Evolutionary conservation across 805 yeast genomes (phyloP), one percentile per base, ranked within the genome.

Genomic region (Schwanniomyces polymorphus): DNA sequence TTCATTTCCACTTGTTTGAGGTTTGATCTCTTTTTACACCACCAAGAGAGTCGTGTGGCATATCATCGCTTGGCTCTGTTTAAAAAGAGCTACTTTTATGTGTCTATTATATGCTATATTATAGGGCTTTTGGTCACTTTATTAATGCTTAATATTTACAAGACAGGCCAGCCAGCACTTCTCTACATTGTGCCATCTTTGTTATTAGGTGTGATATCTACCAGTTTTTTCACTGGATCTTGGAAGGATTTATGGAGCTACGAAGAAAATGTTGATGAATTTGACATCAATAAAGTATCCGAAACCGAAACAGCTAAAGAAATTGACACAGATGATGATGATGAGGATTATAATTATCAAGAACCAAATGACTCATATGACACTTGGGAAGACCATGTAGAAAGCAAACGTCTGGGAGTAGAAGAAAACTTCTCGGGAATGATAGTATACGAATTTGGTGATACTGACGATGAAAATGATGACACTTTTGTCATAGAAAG

Each of bases 141-240:
- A 42, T 53, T 50, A 2, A 78, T 72, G 3, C 60, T 78, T 42
- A 64, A 67, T 27, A 43, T 56, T 3, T 78, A 56, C 50, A 55
- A 72, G 1, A 60, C 56, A 9, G 88, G 83, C 0, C 91, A 85
- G 61, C 91, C 91, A 1, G 90, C 90, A 0, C 64, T 86, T 50
- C 58, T 86, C 16, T 85, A 84, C 57, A 61, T 85, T 23, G 82
- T 82, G 4, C 91, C 91, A 4, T 37, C 54, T n/a, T 39, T 69
- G 28, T 31, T 65, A 16, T 7, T 68, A 0, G 63, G 75, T 0
- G 68, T 74, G 0, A n/a, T 63, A 0, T 31, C 56, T 0, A 53
- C 65, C 0, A 80, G 80, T 0, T 42, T 55, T n/a, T n/a, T 45
- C 3, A 62, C 63, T 23, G 76, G 76, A 1, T 86, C 83, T 25